Percentiles rank a stretch among this genome's conserved stretches.
phyloP scores from a whole-genome alignment of 2,329 filamentous ascomycete genomes.

The Cladosporium velox region DNA sequence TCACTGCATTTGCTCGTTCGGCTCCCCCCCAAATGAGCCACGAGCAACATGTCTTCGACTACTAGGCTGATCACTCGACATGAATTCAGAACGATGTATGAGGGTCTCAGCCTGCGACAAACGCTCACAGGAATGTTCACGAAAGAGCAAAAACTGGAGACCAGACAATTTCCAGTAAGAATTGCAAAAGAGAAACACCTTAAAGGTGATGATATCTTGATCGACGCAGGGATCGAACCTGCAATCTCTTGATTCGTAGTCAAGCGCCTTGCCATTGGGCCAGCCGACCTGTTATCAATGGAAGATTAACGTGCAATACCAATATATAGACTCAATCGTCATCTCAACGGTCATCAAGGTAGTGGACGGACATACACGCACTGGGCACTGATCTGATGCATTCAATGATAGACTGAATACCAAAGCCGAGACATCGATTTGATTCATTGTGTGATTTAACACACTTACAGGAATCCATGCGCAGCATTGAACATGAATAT shows the following conservation, averaged over 20 bases:
- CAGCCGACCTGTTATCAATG: constrained; percentile 32
- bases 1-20: no score
- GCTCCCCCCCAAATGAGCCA: background rate
- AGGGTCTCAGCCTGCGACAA: background rate
- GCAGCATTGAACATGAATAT: no score
- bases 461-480: background rate
- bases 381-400: background rate
- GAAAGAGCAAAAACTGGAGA: background rate
- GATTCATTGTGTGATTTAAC: background rate
- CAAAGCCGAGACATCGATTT: background rate
- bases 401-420: background rate
- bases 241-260: constrained; percentile 45
- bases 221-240: constrained; percentile 23
- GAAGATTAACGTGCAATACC: no score
- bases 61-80: background rate
- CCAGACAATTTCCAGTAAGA: background rate
- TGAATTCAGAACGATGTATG: background rate
- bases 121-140: background rate
- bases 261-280: constrained; percentile 62
- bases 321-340: background rate
- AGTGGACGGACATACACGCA: no score
- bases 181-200: background rate
- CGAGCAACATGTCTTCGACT: background rate
- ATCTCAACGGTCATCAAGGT: no score
- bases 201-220: background rate